A percentile compares a stretch with the other conserved stretches of the same genome.
phyloP scores from a whole-genome alignment of 495 filamentous ascomycete species.

The Trichoderma erinaceum region DNA sequence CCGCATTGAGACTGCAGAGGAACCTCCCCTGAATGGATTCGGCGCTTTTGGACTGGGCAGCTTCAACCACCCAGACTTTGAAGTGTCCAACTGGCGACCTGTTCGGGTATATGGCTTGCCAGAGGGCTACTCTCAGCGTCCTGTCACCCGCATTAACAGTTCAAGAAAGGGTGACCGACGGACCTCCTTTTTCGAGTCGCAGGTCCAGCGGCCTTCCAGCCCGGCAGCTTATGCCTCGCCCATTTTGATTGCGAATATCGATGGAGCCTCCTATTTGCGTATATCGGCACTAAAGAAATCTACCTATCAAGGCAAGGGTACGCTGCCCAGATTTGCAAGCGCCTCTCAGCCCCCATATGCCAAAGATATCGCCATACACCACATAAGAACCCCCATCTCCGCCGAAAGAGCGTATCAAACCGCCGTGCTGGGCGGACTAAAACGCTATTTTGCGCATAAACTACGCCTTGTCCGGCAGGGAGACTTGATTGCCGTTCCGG shows the following conservation, averaged over 20 bases:
- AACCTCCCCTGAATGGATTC: conserved; percentile 54
- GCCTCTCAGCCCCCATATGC: conserved; percentile 73
- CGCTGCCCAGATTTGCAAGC: conserved; percentile 44
- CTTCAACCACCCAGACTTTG: conserved; percentile 40
- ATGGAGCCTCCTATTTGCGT: conserved; percentile 64
- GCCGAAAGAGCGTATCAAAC: conserved; percentile 79
- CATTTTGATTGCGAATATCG: conserved; percentile 76
- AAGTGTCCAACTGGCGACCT: conserved; percentile 57
- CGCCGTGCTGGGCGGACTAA: conserved; percentile 73
- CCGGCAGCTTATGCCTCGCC: conserved; percentile 76
- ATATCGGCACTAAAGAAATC: conserved; percentile 57
- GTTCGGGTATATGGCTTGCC: conserved; percentile 84
- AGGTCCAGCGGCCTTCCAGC: conserved; percentile 43
- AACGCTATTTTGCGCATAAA: conserved; percentile 75
- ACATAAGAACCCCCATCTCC: conserved; percentile 80
- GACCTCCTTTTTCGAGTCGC: conserved; percentile 50
- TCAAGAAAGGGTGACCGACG: conserved; percentile 44
- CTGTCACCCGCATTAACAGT: conserved; percentile 46
- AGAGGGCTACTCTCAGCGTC: conserved; percentile 54
- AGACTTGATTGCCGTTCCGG: conserved; percentile 77
- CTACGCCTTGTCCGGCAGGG: conserved; percentile 73
- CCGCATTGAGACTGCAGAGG: conserved; percentile 65
- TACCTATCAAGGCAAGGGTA: conserved; percentile 31
- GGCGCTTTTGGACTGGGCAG: conserved; percentile 51
- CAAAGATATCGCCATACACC: conserved; percentile 84